Conservation (phyloP, 345 rosid species). For the Cardamine chenopodiifolia region DNA sequence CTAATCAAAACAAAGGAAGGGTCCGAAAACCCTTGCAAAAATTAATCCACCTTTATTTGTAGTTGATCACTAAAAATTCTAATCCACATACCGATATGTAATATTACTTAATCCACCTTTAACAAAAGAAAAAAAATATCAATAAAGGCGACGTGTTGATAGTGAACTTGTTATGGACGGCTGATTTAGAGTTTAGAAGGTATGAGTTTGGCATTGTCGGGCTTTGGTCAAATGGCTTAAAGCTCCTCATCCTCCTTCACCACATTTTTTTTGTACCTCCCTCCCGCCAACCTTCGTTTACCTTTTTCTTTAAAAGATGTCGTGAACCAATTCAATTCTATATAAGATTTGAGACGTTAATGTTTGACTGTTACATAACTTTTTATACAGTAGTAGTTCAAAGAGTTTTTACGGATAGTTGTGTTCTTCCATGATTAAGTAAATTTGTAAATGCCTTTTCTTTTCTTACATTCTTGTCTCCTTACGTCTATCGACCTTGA, state of each 20-base stretch:
- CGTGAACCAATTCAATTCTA: conserved; percentile 5
- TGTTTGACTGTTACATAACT: background rate
- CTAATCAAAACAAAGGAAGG: conserved; percentile 9
- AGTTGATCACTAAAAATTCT: conserved; percentile 17
- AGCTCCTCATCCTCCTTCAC: conserved; percentile 13
- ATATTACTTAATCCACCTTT: conserved; percentile 5
- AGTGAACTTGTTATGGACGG: conserved; percentile 28
- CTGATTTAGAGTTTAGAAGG: background rate
- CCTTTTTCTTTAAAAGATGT: conserved; percentile 4
- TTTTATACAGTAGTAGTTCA: background rate
- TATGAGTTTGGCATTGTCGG: conserved; percentile 38
- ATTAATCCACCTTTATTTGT: conserved; percentile 27
- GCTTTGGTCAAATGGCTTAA: conserved; percentile 25
- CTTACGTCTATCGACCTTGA: background rate
- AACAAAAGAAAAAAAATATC: background rate
- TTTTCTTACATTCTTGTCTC: background rate
- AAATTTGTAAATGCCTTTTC: background rate
- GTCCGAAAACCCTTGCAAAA: background rate
- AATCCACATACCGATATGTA: conserved; percentile 25
- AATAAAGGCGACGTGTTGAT: conserved; percentile 38
- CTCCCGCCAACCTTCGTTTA: conserved; percentile 32
- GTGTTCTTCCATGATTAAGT: background rate
- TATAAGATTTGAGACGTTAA: background rate
- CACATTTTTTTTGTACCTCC: conserved; percentile 28
- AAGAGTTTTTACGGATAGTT: background rate